Conservation (phyloP, 441 rosid species). For the Capsella rubella region DNA sequence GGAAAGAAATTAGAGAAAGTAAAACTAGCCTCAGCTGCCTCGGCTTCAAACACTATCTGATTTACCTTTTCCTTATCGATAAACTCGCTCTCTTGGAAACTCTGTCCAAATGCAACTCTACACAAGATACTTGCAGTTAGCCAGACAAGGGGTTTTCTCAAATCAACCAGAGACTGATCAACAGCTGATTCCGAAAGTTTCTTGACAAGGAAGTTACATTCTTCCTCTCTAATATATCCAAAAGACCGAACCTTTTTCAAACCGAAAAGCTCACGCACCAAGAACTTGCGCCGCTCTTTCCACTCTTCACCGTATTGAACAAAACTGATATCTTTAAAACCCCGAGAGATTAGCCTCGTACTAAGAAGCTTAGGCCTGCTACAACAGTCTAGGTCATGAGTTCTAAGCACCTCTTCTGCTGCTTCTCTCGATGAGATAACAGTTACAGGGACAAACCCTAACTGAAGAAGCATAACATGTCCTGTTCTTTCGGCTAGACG, state of each 20-base stretch:
- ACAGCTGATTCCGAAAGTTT: constrained; percentile 17
- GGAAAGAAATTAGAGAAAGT: constrained; percentile 42
- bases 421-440: constrained; percentile 38
- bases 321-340: constrained; percentile 45
- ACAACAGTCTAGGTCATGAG: constrained; percentile 44
- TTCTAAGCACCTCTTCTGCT: constrained; percentile 41
- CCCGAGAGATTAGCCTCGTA: constrained; percentile 37
- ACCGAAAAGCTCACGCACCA: constrained; percentile 29
- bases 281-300: constrained; percentile 41
- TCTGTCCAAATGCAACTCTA: constrained; percentile 37
- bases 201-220: constrained; percentile 37
- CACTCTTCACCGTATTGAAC: constrained; percentile 45
- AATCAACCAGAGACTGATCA: constrained; percentile 22
- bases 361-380: constrained; percentile 42
- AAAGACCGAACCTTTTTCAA: constrained; percentile 39
- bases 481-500: constrained; percentile 34
- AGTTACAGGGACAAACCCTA: constrained; percentile 35
- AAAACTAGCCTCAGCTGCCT: constrained; percentile 29
- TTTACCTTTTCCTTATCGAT: constrained; percentile 14
- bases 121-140: constrained; percentile 22
- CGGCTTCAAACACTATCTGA: constrained; percentile 24
- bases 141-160: constrained; percentile 34
- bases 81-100: constrained; percentile 19
- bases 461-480: constrained; percentile 42
- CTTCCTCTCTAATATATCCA: constrained; percentile 40